Evolutionary conservation across 2,329 filamentous ascomycete species (phyloP).

Genomic region (Coniochaeta pulveracea): DNA sequence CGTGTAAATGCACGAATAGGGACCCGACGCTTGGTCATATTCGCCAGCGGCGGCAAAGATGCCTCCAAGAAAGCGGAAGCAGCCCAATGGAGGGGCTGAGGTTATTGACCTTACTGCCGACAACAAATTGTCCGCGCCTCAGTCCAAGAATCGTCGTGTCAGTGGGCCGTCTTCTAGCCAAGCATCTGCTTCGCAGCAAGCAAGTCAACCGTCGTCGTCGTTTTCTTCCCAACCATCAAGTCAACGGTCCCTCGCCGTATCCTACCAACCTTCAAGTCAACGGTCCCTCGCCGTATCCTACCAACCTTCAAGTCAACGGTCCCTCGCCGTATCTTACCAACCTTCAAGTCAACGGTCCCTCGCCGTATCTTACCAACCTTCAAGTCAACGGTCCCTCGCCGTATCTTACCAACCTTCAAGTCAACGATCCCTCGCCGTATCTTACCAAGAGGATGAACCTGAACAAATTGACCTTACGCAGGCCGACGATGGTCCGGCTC

Average conservation of each 20-base stretch:
- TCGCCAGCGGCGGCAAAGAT: too few species aligned
- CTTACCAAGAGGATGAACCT: slow-evolving; percentile 20
- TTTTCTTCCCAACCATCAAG: background rate
- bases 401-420: too few species aligned
- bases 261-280: too few species aligned
- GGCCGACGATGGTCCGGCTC: slow-evolving; percentile 24
- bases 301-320: slow-evolving; percentile 5
- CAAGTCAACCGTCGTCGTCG: background rate
- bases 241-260: slow-evolving; percentile 3
- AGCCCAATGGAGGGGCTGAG: too few species aligned
- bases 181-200: background rate
- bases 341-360: slow-evolving; percentile 3
- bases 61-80: slow-evolving; percentile 21
- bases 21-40: too few species aligned
- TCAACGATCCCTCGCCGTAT: slow-evolving; percentile 1
- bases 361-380: too few species aligned
- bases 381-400: slow-evolving; percentile 3
- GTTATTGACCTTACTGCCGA: slow-evolving; percentile 31
- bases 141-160: slow-evolving; percentile 14
- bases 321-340: background rate
- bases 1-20: too few species aligned
- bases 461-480: slow-evolving; percentile 32
- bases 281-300: background rate
- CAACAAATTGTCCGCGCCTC: slow-evolving; percentile 13
- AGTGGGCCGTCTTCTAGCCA: slow-evolving; percentile 1